Base-by-base conservation (phyloP, 495 filamentous ascomycete genomes). In the Annulohypoxylon nitens region DNA sequence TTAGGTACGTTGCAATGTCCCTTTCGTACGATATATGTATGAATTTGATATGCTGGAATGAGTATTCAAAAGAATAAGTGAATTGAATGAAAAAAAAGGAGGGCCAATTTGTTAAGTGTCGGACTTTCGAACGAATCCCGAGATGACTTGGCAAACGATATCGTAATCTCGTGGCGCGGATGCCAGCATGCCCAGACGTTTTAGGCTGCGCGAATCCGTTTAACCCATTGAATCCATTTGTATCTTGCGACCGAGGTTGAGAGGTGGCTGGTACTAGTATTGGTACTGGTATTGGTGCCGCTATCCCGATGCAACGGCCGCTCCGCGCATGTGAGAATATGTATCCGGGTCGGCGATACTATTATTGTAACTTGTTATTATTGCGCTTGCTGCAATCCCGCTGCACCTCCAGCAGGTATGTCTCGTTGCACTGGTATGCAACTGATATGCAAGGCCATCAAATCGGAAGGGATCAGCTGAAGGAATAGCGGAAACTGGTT, bases 381-480 rank as follows among this genome's bases (percentile, higher is more conserved):
- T 33, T 54, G 50, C 50, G 34, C 11, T 30, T 50, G 7, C 41
- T 45, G 37, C 41, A n/a, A n/a, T n/a, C 41, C 36, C 11, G 36
- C 30, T 30, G 23, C 20, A 26, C 48, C 10, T 54, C 47, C 34
- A 51, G 45, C 36, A 63, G 18, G 57, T 60, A 43, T 41, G 34
- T 36, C 18, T 55, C 26, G 57, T 70, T 53, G 51, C 64, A 55
- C 25, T 11, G 36, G 34, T 54, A 68, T 67, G 70, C 64, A 53
- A 55, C 23, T 11, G 36, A 23, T 53, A 68, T 67, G 70, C 64
- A 53, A 58, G 54, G 39, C 16, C 41, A 33, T 66, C 16, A 51
- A 69, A 69, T 25, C 4, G 60, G 71, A 66, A 74, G 39, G 48
- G 71, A 74, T 74, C 66, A 66, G 61, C 71, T 69, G 26, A 33